Evolutionary conservation across 768 basidiomycete species (phyloP), one percentile per base, ranked within the genome.

Genomic region (Lyophyllum semitale): DNA sequence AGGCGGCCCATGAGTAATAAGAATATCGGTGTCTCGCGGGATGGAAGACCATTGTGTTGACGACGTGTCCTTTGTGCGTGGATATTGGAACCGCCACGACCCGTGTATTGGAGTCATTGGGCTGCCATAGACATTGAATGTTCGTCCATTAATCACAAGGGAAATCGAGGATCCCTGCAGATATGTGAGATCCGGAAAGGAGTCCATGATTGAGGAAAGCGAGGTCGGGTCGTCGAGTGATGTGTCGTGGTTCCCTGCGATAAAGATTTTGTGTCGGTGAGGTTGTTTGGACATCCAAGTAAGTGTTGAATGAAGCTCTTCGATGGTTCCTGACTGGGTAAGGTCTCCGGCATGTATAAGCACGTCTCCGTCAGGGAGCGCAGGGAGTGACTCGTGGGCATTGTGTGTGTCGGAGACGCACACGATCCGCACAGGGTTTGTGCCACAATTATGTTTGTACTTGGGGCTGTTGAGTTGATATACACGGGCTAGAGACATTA

Each of bases 171-270:
- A 51, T 18, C 79, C 69, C 41, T 74, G 61, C 49, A 81, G 73
- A 50, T 79, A 80, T n/a, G n/a, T 0, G 59, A 70, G 4, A 78
- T 32, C 12, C 30, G 30, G 30, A 12, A 6, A 32, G 30, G n/a
- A n/a, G n/a, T n/a, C n/a, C n/a, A n/a, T n/a, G n/a, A n/a, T 32
- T 32, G 60, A 6, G 53, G 38, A 15, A 73, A 69, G 56, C 65
- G 71, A 20, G 57, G 51, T 15, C 47, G 58, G 47, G 15, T 58
- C 59, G 3, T 59, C 57, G 35, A 77, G 68, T 11, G 54, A 48
- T 1, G 27, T n/a, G 46, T 79, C 77, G 61, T 77, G 78, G 54
- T 80, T 78, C 1, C 78, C 79, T 8, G 71, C 78, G 30, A 79
- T 71, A 55, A 76, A 68, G 18, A 78, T 33, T 48, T 78, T 80